A percentile compares a stretch with the other conserved stretches of the same genome.
These are phyloP conservation scores for Talaromyces marneffei DNA, from an alignment of 2,329 filamentous ascomycete genomes.

Conservation along the genomic window DNA sequence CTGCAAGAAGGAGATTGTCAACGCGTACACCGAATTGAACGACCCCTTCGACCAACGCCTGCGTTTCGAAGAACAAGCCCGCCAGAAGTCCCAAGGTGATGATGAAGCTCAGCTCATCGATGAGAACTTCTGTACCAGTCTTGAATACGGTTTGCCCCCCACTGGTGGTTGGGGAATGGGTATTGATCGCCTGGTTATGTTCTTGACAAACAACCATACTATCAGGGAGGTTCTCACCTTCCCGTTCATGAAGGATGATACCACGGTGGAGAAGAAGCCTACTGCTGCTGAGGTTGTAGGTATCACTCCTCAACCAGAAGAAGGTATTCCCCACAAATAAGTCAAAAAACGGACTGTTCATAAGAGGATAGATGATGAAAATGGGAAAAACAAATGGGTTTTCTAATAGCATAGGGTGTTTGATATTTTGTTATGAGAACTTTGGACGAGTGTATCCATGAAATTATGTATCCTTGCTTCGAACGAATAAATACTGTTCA, in stretches of 20 bases:
- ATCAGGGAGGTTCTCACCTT: conserved; percentile 96
- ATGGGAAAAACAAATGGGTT: background rate
- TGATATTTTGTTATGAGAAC: background rate
- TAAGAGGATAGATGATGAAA: background rate
- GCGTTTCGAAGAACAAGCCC: conserved; percentile 89
- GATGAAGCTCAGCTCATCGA: conserved; percentile 95
- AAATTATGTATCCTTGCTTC: background rate
- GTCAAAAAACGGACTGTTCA: background rate
- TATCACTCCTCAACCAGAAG: conserved; percentile 54
- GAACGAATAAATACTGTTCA: background rate
- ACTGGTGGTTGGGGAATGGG: conserved; percentile 97
- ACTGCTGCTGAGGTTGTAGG: conserved; percentile 59
- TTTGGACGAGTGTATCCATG: background rate
- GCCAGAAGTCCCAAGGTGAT: conserved; percentile 93
- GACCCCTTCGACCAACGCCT: conserved; percentile 91
- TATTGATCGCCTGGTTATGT: conserved; percentile 91
- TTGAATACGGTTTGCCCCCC: conserved; percentile 87
- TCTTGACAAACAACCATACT: conserved; percentile 88
- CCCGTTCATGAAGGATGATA: conserved; percentile 95
- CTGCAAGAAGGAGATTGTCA: conserved; percentile 93
- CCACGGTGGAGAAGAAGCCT: conserved; percentile 32
- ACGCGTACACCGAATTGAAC: conserved; percentile 97
- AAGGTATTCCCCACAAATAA: conserved; percentile 48
- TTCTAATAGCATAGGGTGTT: background rate
- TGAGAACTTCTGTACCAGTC: conserved; percentile 84